Conservation (phyloP, 208 protist genomes). For the Trypanosoma platydactyli region DNA sequence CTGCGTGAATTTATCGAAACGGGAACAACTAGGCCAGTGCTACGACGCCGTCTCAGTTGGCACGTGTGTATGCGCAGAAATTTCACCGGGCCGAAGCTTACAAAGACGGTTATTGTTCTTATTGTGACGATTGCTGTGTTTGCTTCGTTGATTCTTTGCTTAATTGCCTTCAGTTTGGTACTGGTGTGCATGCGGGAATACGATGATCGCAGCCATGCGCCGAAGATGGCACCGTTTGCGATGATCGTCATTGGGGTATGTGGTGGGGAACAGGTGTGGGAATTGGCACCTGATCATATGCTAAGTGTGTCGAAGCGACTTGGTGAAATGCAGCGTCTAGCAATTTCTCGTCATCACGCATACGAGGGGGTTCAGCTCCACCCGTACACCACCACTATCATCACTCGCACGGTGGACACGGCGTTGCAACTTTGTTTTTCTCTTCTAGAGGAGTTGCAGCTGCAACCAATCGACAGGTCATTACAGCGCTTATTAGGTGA, state of each 20-base stretch:
- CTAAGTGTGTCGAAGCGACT: constrained; percentile 51
- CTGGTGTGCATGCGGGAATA: constrained; percentile 47
- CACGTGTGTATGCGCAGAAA: constrained; percentile 23
- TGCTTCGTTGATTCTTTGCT: constrained; percentile 31
- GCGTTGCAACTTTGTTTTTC: constrained; percentile 64
- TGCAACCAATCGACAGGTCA: constrained; percentile 46
- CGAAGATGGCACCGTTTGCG: constrained; percentile 71
- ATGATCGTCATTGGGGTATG: constrained; percentile 64
- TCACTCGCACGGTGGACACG: constrained; percentile 44
- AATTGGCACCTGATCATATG: constrained; percentile 60
- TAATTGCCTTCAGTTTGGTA: constrained; percentile 31
- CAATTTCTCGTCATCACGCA: constrained; percentile 43
- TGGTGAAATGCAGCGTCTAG: constrained; percentile 30
- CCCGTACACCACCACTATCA: constrained; percentile 62
- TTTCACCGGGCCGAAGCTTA: not conserved
- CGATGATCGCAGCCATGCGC: constrained; percentile 58
- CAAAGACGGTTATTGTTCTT: constrained; percentile 32
- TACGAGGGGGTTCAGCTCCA: constrained; percentile 76
- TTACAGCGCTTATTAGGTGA: constrained; percentile 60
- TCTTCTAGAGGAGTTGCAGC: constrained; percentile 59
- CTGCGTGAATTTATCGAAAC: constrained; percentile 31
- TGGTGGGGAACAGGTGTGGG: constrained; percentile 68
- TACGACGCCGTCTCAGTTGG: constrained; percentile 13
- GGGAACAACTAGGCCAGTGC: constrained; percentile 13
- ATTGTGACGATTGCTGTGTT: constrained; percentile 33